phyloP scores from a whole-genome alignment of 163 green algal species.

The Scenedesmus sp. region DNA sequence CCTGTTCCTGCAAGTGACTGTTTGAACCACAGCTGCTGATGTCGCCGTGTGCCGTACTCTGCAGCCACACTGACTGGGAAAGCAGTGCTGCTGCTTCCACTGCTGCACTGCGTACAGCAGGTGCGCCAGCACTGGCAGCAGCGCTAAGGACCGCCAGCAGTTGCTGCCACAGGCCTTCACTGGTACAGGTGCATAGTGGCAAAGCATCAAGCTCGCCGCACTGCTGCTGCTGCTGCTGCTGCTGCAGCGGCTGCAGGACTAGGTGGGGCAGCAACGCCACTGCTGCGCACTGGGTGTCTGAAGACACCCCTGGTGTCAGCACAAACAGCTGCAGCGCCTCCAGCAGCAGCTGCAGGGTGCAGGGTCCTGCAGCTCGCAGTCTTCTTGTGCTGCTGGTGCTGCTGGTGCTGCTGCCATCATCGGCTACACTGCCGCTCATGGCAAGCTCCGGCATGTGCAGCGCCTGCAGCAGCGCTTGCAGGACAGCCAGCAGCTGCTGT shows the following conservation, averaged over 20 bases:
- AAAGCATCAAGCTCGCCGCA: background rate
- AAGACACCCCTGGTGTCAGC: background rate
- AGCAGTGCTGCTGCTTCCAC: background rate
- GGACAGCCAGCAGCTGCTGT: slow-evolving; percentile 22
- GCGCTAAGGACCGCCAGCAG: background rate
- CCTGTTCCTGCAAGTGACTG: background rate
- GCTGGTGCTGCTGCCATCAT: slow-evolving; percentile 14
- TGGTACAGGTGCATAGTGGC: background rate
- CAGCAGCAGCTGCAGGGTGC: background rate
- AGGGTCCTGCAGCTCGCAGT: background rate
- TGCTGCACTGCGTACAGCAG: slow-evolving; percentile 19
- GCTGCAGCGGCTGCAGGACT: slow-evolving; percentile 14
- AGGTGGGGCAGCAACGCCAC: slow-evolving; percentile 1
- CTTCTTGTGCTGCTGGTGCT: background rate
- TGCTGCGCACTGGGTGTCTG: background rate
- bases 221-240: background rate
- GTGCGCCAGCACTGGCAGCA: background rate
- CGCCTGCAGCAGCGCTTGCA: slow-evolving; percentile 5
- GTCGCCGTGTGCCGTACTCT: background rate
- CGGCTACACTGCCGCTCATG: background rate
- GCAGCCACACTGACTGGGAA: background rate
- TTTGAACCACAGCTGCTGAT: background rate
- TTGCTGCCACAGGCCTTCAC: background rate
- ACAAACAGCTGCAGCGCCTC: slow-evolving; percentile 21
- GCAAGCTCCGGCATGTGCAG: background rate